Evolutionary conservation across 2,329 filamentous ascomycete genomes (phyloP).

Genomic region (Colletotrichum neosansevieriae): DNA sequence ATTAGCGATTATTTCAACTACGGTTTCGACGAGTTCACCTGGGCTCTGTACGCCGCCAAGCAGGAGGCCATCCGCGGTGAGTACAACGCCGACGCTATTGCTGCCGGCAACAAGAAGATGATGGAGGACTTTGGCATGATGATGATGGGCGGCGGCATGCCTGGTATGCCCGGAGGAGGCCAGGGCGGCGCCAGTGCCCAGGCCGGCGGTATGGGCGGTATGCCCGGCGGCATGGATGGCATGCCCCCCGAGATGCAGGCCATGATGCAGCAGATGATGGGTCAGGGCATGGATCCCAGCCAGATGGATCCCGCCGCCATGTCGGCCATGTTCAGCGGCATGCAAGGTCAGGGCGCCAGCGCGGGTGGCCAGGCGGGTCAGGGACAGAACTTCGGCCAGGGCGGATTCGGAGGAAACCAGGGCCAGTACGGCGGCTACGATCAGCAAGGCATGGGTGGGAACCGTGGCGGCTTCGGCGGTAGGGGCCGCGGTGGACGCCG

Average conservation of each 20-base stretch:
- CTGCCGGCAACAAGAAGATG: constrained; percentile 81
- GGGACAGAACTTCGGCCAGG: constrained; percentile 63
- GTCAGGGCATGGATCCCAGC: constrained; percentile 72
- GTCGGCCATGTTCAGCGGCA: constrained; percentile 70
- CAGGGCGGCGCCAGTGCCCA: constrained; percentile 48
- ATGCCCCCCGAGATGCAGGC: constrained; percentile 75
- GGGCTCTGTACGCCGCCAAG: constrained; percentile 92
- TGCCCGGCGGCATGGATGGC: constrained; percentile 69
- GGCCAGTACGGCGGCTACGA: constrained; percentile 64
- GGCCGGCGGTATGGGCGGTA: constrained; percentile 57
- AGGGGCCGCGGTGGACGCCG: constrained; percentile 49
- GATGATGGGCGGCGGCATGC: constrained; percentile 74
- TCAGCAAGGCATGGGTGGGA: constrained; percentile 59
- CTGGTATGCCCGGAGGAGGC: constrained; percentile 53
- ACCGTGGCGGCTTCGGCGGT: constrained; percentile 46
- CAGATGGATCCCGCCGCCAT: constrained; percentile 73
- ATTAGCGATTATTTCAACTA: constrained; percentile 99
- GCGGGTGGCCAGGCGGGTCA: constrained; percentile 62
- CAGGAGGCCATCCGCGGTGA: constrained; percentile 84
- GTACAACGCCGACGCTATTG: constrained; percentile 75
- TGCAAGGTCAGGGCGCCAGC: constrained; percentile 62
- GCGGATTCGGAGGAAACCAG: constrained; percentile 66
- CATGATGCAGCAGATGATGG: constrained; percentile 80
- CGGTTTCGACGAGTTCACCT: constrained; percentile 98
- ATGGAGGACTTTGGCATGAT: constrained; percentile 76